A percentile compares a stretch with the other conserved stretches of the same genome.
Conservation (phyloP, 371 early-diverging fungal genomes). For the Lichtheimia ornata region DNA sequence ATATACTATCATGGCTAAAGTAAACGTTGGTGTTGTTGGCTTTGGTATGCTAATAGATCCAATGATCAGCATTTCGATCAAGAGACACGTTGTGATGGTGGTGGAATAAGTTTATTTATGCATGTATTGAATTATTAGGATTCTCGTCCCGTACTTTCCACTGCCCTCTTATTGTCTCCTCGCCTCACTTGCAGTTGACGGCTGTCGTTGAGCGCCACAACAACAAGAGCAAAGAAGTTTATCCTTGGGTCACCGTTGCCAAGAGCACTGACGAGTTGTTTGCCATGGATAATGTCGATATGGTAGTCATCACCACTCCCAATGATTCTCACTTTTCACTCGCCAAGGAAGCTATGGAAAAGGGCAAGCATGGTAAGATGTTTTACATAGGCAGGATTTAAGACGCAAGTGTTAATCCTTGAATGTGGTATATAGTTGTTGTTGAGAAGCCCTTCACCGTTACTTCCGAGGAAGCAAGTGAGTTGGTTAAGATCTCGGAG, state of each 20-base stretch:
- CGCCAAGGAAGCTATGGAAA: constrained; percentile 61
- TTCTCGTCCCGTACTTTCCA: constrained; percentile 62
- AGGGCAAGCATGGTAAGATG: constrained; percentile 64
- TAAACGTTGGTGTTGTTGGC: constrained; percentile 73
- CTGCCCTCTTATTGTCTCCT: constrained; percentile 65
- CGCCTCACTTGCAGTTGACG: constrained; percentile 52
- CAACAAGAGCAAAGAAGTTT: constrained; percentile 41
- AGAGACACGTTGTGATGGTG: neutral
- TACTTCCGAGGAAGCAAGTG: constrained; percentile 60
- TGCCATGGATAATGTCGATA: constrained; percentile 53
- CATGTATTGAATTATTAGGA: constrained; percentile 11
- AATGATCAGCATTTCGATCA: neutral
- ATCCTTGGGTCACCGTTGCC: constrained; percentile 56
- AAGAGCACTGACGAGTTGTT: constrained; percentile 61
- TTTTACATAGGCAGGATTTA: neutral
- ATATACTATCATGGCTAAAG: constrained; percentile 17
- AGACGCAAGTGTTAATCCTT: neutral
- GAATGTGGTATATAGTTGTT: constrained; percentile 36
- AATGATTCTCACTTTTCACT: constrained; percentile 68
- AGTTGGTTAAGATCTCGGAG: constrained; percentile 57
- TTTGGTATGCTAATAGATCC: constrained; percentile 49
- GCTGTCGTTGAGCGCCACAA: constrained; percentile 63
- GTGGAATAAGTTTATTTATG: neutral
- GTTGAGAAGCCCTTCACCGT: constrained; percentile 83
- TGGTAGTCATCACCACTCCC: constrained; percentile 77